Percentiles rank a stretch among this genome's conserved stretches.
Evolutionary conservation across 768 basidiomycete species (phyloP).

Genomic region (Lepiota brunneoincarnata): DNA sequence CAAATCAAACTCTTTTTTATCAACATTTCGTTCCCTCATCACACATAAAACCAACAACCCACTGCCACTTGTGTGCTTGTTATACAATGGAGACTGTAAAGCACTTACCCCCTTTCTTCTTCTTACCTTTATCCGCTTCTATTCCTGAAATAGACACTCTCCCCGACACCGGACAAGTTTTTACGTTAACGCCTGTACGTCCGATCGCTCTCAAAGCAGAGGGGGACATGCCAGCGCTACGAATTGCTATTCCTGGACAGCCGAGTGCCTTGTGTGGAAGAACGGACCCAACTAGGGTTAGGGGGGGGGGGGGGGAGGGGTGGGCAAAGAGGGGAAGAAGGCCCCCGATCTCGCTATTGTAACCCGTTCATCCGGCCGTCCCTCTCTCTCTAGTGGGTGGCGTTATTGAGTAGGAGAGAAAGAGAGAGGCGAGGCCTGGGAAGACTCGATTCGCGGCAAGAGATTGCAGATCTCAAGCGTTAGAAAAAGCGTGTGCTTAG

Average conservation of each 20-base stretch:
- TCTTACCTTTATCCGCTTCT: neutral
- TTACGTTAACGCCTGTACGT: constrained; percentile 4
- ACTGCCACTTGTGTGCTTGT: neutral
- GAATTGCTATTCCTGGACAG: neutral
- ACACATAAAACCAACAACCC: neutral
- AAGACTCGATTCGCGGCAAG: no score
- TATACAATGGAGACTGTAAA: neutral
- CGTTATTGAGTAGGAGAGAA: no score
- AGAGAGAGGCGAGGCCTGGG: no score
- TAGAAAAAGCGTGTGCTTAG: no score
- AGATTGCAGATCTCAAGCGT: no score
- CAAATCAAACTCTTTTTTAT: neutral
- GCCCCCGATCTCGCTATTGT: no score
- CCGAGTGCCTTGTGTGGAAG: neutral
- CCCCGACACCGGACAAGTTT: constrained; percentile 4
- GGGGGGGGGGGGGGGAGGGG: no score
- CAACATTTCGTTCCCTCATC: neutral
- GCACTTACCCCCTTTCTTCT: neutral
- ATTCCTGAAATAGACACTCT: neutral
- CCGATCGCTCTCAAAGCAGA: neutral
- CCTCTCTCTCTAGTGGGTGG: no score
- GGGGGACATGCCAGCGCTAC: neutral
- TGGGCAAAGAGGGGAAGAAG: no score
- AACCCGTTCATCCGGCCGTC: no score
- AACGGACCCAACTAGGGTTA: neutral